A percentile compares a stretch with the other conserved stretches of the same genome.
These are phyloP conservation scores for Fusarium papillatum DNA, from an alignment of 2,329 filamentous ascomycete species.

Conservation along the genomic window DNA sequence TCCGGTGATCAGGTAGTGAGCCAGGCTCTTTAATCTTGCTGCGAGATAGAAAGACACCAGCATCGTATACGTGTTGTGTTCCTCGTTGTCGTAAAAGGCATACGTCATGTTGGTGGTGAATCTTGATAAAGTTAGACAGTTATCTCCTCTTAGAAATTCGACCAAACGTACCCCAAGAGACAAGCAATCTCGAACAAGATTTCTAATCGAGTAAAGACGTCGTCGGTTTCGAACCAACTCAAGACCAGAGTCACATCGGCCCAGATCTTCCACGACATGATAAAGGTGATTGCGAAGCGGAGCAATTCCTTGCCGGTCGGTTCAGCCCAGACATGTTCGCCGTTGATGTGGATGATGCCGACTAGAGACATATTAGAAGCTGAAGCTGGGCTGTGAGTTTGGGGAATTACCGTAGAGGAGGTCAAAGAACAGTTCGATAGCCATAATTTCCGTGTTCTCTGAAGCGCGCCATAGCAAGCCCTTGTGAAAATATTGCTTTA, in stretches of 20 bases:
- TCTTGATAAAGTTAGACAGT: conserved; percentile 37
- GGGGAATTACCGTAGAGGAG: conserved; percentile 63
- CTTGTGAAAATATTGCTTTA: conserved; percentile 76
- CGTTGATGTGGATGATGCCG: conserved; percentile 74
- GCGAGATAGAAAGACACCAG: conserved; percentile 73
- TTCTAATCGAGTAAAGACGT: conserved; percentile 69
- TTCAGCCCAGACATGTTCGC: conserved; percentile 70
- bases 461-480: conserved; percentile 73
- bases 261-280: conserved; percentile 76
- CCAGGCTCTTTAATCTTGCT: conserved; percentile 65
- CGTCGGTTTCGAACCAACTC: conserved; percentile 74
- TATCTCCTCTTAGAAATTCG: not conserved
- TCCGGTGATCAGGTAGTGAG: conserved; percentile 62
- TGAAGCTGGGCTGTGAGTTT: not conserved
- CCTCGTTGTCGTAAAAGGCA: conserved; percentile 60
- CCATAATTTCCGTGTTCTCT: conserved; percentile 70
- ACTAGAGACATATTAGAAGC: conserved; percentile 49
- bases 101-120: conserved; percentile 74
- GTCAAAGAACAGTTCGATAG: conserved; percentile 76
- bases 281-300: conserved; percentile 72
- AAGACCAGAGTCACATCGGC: conserved; percentile 68
- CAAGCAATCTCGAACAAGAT: conserved; percentile 73
- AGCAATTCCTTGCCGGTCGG: conserved; percentile 68
- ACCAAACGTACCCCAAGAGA: conserved; percentile 62
- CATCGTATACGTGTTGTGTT: conserved; percentile 66